phyloP scores from a whole-genome alignment of 305 asterid genomes.

The Petunia hybrid region DNA sequence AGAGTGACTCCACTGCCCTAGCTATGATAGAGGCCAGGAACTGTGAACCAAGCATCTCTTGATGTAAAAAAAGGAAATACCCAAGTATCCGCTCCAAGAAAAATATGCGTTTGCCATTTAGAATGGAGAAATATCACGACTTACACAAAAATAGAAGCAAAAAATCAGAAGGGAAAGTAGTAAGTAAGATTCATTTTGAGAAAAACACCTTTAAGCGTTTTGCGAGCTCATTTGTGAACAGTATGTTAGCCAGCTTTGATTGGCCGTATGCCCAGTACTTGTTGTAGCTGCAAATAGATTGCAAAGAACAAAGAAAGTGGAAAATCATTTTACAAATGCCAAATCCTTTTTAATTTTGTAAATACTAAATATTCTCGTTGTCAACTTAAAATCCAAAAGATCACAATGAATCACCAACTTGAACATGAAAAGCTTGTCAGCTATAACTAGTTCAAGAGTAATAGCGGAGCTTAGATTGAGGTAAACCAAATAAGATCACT shows the following conservation, averaged over 20 bases:
- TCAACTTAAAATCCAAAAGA: neutral
- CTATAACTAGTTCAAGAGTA: neutral
- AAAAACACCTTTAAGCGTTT: constrained; percentile 59
- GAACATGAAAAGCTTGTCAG: neutral
- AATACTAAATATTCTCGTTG: neutral
- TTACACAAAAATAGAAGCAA: neutral
- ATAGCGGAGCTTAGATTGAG: neutral
- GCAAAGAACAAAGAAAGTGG: neutral
- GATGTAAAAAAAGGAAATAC: neutral
- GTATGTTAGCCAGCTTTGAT: constrained; percentile 74
- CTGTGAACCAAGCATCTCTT: neutral
- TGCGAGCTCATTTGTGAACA: constrained; percentile 72
- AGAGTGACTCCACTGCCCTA: neutral
- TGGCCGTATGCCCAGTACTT: constrained; percentile 65
- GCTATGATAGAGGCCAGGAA: neutral
- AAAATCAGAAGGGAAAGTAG: neutral
- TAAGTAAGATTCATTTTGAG: neutral
- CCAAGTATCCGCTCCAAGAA: neutral
- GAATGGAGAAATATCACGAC: constrained; percentile 7
- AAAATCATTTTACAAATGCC: neutral
- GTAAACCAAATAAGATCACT: neutral
- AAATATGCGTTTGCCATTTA: neutral
- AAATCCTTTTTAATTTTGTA: neutral
- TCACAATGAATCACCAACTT: neutral
- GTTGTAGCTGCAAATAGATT: constrained; percentile 53